phyloP scores from a whole-genome alignment of 495 filamentous ascomycete genomes.

The Penicillium riverlandense region DNA sequence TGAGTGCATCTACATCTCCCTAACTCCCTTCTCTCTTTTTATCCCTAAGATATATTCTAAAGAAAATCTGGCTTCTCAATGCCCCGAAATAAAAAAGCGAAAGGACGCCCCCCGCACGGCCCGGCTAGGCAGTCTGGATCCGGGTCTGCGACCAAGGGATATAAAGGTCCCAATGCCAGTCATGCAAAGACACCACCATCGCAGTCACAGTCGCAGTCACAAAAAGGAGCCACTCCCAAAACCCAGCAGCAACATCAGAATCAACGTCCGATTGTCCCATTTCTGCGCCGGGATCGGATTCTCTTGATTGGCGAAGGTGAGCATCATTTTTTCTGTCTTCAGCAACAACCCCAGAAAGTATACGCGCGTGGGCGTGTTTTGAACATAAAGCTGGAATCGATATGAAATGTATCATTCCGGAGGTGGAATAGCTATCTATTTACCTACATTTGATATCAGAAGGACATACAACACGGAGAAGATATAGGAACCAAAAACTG shows the following conservation, averaged over 20 bases:
- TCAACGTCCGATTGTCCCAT: constrained; percentile 62
- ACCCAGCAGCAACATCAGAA: constrained; percentile 10
- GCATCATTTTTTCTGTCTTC: constrained; percentile 7
- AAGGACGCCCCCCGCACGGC: neutral
- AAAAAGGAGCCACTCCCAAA: neutral
- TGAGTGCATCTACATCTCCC: too few species aligned
- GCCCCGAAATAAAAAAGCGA: neutral
- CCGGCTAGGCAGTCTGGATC: neutral
- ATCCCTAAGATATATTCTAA: too few species aligned
- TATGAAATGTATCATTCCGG: neutral
- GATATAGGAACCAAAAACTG: neutral
- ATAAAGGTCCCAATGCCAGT: too few species aligned
- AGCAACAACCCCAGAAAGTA: neutral
- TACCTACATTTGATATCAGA: too few species aligned
- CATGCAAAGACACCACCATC: too few species aligned
- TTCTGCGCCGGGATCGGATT: constrained; percentile 60
- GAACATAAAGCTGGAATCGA: neutral
- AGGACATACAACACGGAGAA: too few species aligned
- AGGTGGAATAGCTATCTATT: too few species aligned
- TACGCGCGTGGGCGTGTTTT: too few species aligned
- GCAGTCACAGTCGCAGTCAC: too few species aligned
- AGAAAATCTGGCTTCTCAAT: neutral
- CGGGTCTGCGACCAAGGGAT: too few species aligned
- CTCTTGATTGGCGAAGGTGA: constrained; percentile 81
- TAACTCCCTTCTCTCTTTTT: too few species aligned